These are phyloP conservation scores for Beauveria asiatica DNA, from an alignment of 2,329 filamentous ascomycete species.

Conservation along the genomic window DNA sequence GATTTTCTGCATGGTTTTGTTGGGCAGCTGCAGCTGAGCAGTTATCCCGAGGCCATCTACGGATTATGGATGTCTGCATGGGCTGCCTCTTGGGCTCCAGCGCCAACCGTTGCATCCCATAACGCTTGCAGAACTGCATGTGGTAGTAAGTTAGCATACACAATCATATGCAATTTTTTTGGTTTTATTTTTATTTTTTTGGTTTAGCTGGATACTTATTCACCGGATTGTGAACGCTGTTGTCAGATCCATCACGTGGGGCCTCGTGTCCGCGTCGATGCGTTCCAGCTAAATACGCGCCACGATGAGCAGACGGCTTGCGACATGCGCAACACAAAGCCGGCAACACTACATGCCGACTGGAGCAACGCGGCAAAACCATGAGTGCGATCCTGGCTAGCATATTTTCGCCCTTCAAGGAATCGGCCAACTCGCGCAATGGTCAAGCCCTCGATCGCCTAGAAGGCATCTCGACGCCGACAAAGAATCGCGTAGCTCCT, in stretches of 20 bases:
- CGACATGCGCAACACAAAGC: background rate
- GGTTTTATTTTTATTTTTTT: background rate
- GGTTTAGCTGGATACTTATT: background rate
- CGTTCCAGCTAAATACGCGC: conserved; percentile 3
- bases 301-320: background rate
- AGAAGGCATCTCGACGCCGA: background rate
- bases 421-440: background rate
- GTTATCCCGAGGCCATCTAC: no score
- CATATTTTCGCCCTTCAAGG: conserved; percentile 11
- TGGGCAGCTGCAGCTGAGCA: background rate
- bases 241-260: background rate
- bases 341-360: background rate
- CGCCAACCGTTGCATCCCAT: background rate
- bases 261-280: background rate
- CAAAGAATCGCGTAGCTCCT: background rate
- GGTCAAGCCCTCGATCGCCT: background rate
- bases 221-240: background rate
- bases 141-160: background rate
- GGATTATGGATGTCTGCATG: background rate
- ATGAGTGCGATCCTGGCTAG: conserved; percentile 5
- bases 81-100: background rate
- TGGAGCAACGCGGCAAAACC: background rate
- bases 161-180: background rate
- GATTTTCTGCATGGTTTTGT: background rate
- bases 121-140: background rate